phyloP scores from a whole-genome alignment of 257 asterid species.

The Penstemon davidsonii region DNA sequence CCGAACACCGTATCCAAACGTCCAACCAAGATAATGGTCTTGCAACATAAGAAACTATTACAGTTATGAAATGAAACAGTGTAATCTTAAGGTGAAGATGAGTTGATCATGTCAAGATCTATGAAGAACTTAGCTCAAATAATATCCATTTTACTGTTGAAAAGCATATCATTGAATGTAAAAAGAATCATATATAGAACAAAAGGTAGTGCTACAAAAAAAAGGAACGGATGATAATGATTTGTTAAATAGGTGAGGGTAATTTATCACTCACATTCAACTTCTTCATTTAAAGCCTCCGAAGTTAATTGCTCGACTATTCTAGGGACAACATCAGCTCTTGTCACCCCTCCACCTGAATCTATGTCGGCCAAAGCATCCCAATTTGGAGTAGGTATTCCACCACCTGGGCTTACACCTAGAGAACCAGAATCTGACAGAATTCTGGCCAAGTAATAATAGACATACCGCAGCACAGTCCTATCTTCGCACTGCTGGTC shows the following conservation, averaged over 20 bases:
- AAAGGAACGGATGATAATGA: slow-evolving; percentile 17
- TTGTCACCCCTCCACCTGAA: slow-evolving; percentile 95
- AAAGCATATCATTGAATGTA: slow-evolving; percentile 6
- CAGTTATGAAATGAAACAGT: background rate
- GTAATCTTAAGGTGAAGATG: no score
- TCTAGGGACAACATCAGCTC: slow-evolving; percentile 99
- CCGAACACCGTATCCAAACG: no score
- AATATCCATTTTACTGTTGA: background rate
- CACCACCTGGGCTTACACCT: slow-evolving; percentile 96
- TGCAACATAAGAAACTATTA: slow-evolving; percentile 7
- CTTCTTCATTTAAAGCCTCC: slow-evolving; percentile 92
- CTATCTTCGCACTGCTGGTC: slow-evolving; percentile 99
- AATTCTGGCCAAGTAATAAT: slow-evolving; percentile 95
- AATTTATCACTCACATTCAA: slow-evolving; percentile 61
- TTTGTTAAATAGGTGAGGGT: slow-evolving; percentile 11
- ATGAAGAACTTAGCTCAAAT: slow-evolving; percentile 10
- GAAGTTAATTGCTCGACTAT: slow-evolving; percentile 77
- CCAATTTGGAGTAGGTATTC: slow-evolving; percentile 99
- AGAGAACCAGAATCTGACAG: slow-evolving; percentile 93
- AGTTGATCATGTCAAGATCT: background rate
- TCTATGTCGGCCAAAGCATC: slow-evolving; percentile 99
- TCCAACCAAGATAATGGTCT: background rate
- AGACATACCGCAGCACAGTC: slow-evolving; percentile 95
- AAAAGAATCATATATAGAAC: no score
- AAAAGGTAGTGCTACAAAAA: slow-evolving; percentile 25